Conservation (phyloP, 2,329 filamentous ascomycete genomes). For the Hypomyces rosellus region DNA sequence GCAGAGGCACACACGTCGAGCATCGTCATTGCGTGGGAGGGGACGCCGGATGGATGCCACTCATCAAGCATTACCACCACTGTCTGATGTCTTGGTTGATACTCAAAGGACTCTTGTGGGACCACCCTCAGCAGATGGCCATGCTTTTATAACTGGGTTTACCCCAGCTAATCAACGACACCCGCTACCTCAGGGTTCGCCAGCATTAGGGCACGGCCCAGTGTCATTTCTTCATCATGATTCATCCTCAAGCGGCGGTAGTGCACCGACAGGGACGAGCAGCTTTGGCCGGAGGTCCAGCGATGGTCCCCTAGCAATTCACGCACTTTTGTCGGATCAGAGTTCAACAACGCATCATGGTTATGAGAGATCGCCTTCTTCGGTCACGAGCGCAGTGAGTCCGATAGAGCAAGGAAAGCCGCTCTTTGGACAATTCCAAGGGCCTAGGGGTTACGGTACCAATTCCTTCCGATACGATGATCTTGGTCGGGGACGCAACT, state of each 20-base stretch:
- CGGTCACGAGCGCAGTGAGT: conserved; percentile 16
- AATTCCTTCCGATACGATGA: conserved; percentile 13
- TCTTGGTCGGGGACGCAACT: conserved; percentile 20
- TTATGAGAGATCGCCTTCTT: conserved; percentile 11
- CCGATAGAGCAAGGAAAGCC: conserved; percentile 20
- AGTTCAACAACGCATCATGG: conserved; percentile 14
- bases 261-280: conserved; percentile 33
- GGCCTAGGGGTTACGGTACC: conserved; percentile 31
- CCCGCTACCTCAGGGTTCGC: conserved; percentile 19
- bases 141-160: conserved; percentile 16
- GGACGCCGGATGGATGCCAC: conserved; percentile 15
- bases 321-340: conserved; percentile 44
- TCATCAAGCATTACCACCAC: conserved; percentile 37
- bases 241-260: conserved; percentile 38
- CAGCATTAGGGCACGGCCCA: conserved; percentile 23
- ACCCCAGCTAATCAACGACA: conserved; percentile 25
- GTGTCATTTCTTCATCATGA: conserved; percentile 40
- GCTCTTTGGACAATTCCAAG: conserved; percentile 17
- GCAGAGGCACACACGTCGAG: conserved; percentile 20
- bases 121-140: not conserved
- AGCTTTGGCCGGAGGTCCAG: conserved; percentile 36
- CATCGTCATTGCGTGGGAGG: conserved; percentile 23
- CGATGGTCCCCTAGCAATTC: conserved; percentile 48
- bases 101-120: conserved; percentile 14
- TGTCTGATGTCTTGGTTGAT: conserved; percentile 43